Evolutionary conservation across 805 yeast species (phyloP), one percentile per base, ranked within the genome.

Genomic region (Saccharomycopsis sp.): DNA sequence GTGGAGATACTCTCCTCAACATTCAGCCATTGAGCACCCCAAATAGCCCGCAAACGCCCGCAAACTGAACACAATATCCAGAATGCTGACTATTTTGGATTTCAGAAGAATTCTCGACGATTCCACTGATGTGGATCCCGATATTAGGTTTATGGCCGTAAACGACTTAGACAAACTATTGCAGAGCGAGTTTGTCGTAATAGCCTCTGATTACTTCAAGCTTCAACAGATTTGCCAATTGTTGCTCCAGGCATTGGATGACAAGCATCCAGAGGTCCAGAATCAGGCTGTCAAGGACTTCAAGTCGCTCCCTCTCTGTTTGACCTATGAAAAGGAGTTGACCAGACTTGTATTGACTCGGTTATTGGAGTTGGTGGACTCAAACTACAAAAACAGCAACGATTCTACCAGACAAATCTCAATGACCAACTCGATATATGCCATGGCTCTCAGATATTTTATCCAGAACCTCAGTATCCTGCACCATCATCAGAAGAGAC

Each of bases 131-230:
- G 85, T 84, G 2, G 96, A 89, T 65, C 87, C 94, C 2, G 96
- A 89, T 67, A 73, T 87, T 64, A 75, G 96, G 68, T 89, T 84
- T 72, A 89, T 89, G 96, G 96, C 92, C 1, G 73, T 89, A 57
- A 86, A 81, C 64, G 96, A 89, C 66, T 76, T 88, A 65, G 81
- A 79, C 64, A 79, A 79, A 66, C 66, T 72, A 53, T 65, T 80
- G 5, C n/a, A 24, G 5, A 22, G 17, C 17, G 29, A 52, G n/a
- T n/a, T 2, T 2, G 7, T 3, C 17, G 23, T 15, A 7, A 3
- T 35, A 15, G 3, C 15, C 24, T 23, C 9, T 7, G 34, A 55
- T 23, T 3, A 17, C 47, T 44, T 35, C 22, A 54, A 49, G 23
- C 14, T 58, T 5, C 29, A 22, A 12, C 19, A 47, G 8, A 29